These are phyloP conservation scores for Selaginella tamariscina DNA, from an alignment of 75 land plant species.

Conservation along the genomic window DNA sequence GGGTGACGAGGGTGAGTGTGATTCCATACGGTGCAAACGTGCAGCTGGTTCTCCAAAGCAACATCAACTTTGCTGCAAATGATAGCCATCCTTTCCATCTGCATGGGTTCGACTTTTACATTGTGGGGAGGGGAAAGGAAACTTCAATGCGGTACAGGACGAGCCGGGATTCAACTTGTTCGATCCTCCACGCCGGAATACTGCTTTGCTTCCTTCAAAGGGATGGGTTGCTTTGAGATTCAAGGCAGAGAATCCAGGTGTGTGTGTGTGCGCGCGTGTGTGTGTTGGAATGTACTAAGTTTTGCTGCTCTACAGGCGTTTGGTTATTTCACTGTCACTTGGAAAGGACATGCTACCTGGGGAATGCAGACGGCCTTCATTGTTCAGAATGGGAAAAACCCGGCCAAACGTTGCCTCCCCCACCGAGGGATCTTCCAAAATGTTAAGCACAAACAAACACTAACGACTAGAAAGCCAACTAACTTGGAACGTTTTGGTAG, in stretches of 20 bases:
- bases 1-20: background rate
- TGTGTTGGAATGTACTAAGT: no score
- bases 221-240: constrained; percentile 2
- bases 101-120: constrained; percentile 5
- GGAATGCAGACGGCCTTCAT: background rate
- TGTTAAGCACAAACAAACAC: no score
- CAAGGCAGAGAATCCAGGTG: constrained; percentile 12
- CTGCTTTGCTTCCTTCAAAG: background rate
- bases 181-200: constrained; percentile 1
- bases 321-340: constrained; percentile 5
- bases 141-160: background rate
- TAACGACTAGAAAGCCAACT: no score
- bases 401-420: background rate
- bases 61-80: background rate
- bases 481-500: no score
- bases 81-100: constrained; percentile 9
- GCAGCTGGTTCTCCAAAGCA: constrained; percentile 3
- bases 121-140: constrained; percentile 6
- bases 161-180: background rate
- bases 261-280: background rate
- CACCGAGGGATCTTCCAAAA: background rate
- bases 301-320: constrained; percentile 1
- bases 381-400: background rate
- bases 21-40: background rate
- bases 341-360: background rate